These are phyloP conservation scores for Cercospora beticola DNA, from an alignment of 2,329 filamentous ascomycete genomes.

Conservation along the genomic window DNA sequence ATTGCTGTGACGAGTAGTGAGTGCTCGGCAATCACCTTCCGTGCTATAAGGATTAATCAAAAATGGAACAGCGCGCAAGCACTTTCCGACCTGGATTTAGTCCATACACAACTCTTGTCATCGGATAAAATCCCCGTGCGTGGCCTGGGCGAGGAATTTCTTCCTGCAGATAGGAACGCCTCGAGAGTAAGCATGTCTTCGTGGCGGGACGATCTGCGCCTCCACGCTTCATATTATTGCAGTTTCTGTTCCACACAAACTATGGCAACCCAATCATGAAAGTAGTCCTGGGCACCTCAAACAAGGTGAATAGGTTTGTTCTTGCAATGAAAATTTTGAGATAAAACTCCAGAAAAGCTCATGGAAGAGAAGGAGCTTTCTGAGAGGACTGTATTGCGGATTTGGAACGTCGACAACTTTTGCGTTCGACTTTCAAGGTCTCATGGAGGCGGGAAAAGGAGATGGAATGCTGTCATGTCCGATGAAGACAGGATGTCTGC, in stretches of 20 bases:
- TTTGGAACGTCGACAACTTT: neutral
- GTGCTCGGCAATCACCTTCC: too few relatives aligned
- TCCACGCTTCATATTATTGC: neutral
- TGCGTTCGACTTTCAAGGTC: neutral
- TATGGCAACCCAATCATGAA: conserved; percentile 35
- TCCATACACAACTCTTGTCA: too few relatives aligned
- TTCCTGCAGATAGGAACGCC: neutral
- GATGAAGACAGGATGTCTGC: neutral
- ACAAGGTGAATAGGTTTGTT: conserved; percentile 30
- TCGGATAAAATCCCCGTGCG: too few relatives aligned
- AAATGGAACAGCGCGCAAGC: too few relatives aligned
- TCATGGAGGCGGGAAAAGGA: neutral
- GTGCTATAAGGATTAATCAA: too few relatives aligned
- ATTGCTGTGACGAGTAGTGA: too few relatives aligned
- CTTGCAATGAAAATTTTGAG: conserved; percentile 33
- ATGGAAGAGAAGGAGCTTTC: conserved; percentile 25
- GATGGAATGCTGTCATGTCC: too few relatives aligned
- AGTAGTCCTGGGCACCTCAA: conserved; percentile 37
- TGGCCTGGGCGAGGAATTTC: neutral
- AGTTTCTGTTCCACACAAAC: conserved; percentile 30
- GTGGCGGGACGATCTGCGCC: neutral
- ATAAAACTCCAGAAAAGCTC: conserved; percentile 30
- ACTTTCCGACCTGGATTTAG: too few relatives aligned
- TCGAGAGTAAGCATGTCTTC: neutral
- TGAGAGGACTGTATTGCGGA: conserved; percentile 41